These are phyloP conservation scores for Flueggea neowawraea DNA, from an alignment of 441 rosid species.

Conservation along the genomic window DNA sequence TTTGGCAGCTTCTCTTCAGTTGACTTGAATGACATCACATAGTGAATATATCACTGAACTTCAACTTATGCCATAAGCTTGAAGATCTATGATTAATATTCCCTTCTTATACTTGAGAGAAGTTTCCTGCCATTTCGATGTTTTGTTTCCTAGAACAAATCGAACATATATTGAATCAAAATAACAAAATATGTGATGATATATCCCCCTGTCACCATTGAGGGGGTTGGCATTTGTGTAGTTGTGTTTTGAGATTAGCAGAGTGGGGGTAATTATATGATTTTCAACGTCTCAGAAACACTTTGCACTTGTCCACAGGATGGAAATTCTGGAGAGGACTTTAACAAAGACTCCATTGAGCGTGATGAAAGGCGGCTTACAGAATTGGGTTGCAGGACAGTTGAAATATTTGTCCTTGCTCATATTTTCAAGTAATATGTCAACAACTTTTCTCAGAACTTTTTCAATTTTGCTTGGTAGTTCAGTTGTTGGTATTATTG, in stretches of 20 bases:
- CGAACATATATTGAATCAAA: background rate
- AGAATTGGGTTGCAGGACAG: constrained; percentile 87
- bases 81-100: no score
- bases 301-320: constrained; percentile 42
- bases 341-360: constrained; percentile 69
- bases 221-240: background rate
- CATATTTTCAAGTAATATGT: constrained; percentile 83
- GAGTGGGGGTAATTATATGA: background rate
- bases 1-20: no score
- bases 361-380: constrained; percentile 93
- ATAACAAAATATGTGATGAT: background rate
- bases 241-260: background rate
- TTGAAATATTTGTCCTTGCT: constrained; percentile 87
- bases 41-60: no score
- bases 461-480: background rate
- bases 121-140: no score
- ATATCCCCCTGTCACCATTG: background rate
- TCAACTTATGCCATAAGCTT: no score
- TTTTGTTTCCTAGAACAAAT: background rate
- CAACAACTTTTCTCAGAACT: background rate
- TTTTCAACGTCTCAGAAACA: background rate
- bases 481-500: no score
- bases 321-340: constrained; percentile 78
- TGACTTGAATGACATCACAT: no score
- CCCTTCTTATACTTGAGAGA: no score